Conservation (phyloP, 768 basidiomycete genomes). For the Coprinopsis cinerea region DNA sequence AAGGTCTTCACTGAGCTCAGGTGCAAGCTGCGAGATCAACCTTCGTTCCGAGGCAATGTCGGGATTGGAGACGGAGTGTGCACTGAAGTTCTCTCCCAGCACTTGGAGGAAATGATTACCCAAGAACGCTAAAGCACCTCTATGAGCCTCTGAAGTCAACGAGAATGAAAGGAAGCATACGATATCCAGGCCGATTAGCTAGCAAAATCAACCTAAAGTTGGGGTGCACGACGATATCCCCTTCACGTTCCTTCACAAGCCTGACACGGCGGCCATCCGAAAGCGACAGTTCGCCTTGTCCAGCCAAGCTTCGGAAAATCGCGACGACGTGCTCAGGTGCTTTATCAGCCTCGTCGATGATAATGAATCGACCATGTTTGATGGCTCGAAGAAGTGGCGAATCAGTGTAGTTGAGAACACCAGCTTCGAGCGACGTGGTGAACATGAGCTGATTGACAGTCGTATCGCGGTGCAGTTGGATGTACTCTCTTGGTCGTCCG, state of each 20-base stretch:
- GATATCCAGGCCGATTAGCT: constrained; percentile 66
- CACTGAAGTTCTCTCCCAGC: constrained; percentile 63
- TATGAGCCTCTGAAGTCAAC: background rate
- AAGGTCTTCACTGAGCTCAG: constrained; percentile 48
- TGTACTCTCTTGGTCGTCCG: constrained; percentile 58
- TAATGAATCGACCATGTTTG: constrained; percentile 53
- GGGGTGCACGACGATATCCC: constrained; percentile 56
- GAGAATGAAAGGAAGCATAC: constrained; percentile 28
- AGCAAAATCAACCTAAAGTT: constrained; percentile 59
- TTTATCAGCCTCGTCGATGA: constrained; percentile 70
- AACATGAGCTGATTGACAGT: constrained; percentile 71
- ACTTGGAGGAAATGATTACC: constrained; percentile 72
- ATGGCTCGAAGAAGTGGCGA: constrained; percentile 65
- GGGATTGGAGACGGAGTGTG: constrained; percentile 61
- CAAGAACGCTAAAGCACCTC: constrained; percentile 46
- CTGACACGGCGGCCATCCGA: constrained; percentile 58
- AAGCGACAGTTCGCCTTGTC: constrained; percentile 57
- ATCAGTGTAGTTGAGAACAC: constrained; percentile 54
- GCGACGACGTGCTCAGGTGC: constrained; percentile 70
- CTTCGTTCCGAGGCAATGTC: constrained; percentile 60
- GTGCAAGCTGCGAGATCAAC: constrained; percentile 55
- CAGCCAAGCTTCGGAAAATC: constrained; percentile 63
- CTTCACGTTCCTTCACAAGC: constrained; percentile 36
- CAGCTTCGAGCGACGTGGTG: constrained; percentile 52
- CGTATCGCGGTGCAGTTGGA: constrained; percentile 65